These are phyloP conservation scores for Nannizziopsis barbatae DNA, from an alignment of 2,329 filamentous ascomycete genomes.

Conservation along the genomic window DNA sequence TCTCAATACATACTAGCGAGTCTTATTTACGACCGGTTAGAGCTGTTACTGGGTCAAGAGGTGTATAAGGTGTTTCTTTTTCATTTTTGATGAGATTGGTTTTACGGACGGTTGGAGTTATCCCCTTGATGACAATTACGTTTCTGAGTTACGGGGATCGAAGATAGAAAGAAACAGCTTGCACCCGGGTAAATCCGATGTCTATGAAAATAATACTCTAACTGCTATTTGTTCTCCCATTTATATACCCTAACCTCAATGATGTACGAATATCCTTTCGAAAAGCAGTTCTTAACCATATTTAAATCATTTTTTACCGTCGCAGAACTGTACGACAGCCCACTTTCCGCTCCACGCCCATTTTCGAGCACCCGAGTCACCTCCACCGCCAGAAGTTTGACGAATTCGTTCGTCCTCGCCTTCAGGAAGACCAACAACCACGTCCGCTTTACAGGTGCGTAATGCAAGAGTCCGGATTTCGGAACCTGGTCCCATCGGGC, in stretches of 20 bases:
- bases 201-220: background rate
- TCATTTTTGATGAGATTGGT: no score
- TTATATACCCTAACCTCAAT: background rate
- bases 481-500: constrained; percentile 69
- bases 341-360: constrained; percentile 97
- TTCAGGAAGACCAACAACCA: constrained; percentile 73
- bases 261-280: background rate
- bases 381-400: constrained; percentile 56
- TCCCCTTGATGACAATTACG: no score
- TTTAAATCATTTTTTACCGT: constrained; percentile 44
- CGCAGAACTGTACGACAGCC: constrained; percentile 80
- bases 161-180: no score
- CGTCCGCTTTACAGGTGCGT: constrained; percentile 91
- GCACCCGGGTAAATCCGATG: no score
- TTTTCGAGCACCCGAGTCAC: constrained; percentile 57
- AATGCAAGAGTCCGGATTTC: constrained; percentile 77
- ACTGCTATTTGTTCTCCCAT: background rate
- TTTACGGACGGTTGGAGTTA: no score
- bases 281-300: background rate
- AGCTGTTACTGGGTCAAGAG: background rate
- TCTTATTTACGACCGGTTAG: background rate
- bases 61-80: no score
- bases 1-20: background rate
- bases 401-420: constrained; percentile 75
- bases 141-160: no score